These are phyloP conservation scores for Dryadomyces quercus-mongolicae DNA, from an alignment of 2,329 filamentous ascomycete genomes.

Conservation along the genomic window DNA sequence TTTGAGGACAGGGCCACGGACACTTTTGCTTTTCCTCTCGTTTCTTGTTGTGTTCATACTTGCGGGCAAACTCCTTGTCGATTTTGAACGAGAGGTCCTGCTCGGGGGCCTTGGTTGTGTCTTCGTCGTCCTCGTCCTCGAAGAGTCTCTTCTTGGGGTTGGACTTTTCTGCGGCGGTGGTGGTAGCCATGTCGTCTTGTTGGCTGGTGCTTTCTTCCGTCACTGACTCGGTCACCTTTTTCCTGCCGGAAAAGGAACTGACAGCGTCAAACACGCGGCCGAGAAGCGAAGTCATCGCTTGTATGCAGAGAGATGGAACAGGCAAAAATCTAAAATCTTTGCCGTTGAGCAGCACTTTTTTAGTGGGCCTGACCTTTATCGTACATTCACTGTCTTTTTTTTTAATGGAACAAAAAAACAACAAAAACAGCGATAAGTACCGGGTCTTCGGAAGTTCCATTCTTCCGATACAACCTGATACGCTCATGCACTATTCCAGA, in stretches of 20 bases:
- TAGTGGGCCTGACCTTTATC: conserved; percentile 15
- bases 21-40: conserved; percentile 69
- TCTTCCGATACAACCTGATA: background rate
- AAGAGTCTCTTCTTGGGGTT: conserved; percentile 35
- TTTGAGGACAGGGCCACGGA: conserved; percentile 25
- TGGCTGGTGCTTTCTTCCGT: background rate
- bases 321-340: background rate
- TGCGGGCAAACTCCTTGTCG: conserved; percentile 78
- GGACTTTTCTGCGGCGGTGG: background rate
- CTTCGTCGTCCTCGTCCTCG: conserved; percentile 37
- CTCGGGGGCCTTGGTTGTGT: conserved; percentile 20
- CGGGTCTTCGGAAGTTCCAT: background rate
- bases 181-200: background rate
- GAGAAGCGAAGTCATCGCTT: conserved; percentile 1
- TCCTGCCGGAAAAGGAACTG: background rate
- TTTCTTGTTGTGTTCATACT: conserved; percentile 97
- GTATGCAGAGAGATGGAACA: too few species aligned
- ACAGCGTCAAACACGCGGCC: background rate
- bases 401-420: too few species aligned
- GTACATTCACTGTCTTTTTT: background rate
- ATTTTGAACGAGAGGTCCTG: conserved; percentile 50
- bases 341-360: conserved; percentile 10
- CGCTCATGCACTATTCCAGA: conserved; percentile 1
- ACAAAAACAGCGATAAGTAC: too few species aligned
- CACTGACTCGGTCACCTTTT: background rate